Percentiles rank a stretch among this genome's conserved stretches.
phyloP scores from a whole-genome alignment of 495 filamentous ascomycete species.

The Lineolata rhizophorae region DNA sequence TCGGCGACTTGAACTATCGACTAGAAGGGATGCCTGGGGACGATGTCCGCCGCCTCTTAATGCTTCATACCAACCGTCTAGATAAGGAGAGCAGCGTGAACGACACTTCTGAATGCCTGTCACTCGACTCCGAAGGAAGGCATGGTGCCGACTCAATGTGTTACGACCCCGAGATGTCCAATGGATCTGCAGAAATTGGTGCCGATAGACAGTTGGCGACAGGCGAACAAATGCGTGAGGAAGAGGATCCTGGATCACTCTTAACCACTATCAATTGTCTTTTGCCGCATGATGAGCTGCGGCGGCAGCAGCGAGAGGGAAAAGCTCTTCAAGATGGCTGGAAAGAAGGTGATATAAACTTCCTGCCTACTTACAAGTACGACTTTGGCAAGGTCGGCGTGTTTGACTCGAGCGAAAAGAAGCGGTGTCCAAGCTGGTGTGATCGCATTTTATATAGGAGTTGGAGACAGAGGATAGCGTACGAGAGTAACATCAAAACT shows the following conservation, averaged over 20 bases:
- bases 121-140: background rate
- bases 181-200: background rate
- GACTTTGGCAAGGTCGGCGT: slow-evolving; percentile 82
- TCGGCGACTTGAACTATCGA: slow-evolving; percentile 91
- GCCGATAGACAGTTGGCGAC: too few species aligned
- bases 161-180: too few species aligned
- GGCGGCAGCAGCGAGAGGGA: slow-evolving; percentile 41
- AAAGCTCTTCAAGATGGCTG: slow-evolving; percentile 81
- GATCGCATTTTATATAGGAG: slow-evolving; percentile 85
- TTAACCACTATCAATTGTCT: slow-evolving; percentile 72
- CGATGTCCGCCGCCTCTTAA: slow-evolving; percentile 70
- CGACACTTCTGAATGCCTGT: background rate
- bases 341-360: slow-evolving; percentile 71
- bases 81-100: background rate
- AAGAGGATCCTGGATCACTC: slow-evolving; percentile 39
- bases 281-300: slow-evolving; percentile 77
- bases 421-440: slow-evolving; percentile 85
- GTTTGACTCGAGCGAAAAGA: slow-evolving; percentile 91
- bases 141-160: too few species aligned
- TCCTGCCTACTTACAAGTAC: slow-evolving; percentile 94
- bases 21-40: slow-evolving; percentile 72
- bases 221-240: slow-evolving; percentile 7
- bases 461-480: slow-evolving; percentile 42
- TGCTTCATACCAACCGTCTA: slow-evolving; percentile 40
- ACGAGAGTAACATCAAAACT: slow-evolving; percentile 43